Evolutionary conservation across 257 asterid species (phyloP).

Genomic region (Fraxinus pennsylvanica): DNA sequence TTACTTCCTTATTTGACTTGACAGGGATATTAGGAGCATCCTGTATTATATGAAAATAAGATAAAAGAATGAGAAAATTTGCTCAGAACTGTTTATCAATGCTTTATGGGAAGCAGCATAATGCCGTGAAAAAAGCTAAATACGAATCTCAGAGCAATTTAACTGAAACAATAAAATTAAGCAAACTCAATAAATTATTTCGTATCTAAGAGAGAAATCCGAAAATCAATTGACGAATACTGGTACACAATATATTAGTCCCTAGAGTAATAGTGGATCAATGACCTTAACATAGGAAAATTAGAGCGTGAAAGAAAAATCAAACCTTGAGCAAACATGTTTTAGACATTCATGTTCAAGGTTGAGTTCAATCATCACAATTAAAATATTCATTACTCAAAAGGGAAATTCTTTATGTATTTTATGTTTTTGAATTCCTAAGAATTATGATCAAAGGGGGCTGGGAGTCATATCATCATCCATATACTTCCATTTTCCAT

Average conservation of each 20-base stretch:
- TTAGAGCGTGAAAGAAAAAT: no score
- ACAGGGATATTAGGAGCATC: conserved; percentile 31
- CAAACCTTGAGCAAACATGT: no score
- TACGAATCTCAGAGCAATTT: neutral
- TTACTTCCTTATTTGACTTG: conserved; percentile 37
- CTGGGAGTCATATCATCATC: neutral
- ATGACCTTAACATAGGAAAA: no score
- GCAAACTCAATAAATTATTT: neutral
- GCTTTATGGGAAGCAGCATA: neutral
- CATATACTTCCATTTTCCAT: neutral
- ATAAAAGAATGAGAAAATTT: conserved; percentile 11
- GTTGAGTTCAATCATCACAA: neutral
- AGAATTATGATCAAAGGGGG: no score
- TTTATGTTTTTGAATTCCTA: no score
- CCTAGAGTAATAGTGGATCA: no score
- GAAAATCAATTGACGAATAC: no score
- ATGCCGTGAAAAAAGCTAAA: neutral
- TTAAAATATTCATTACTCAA: neutral
- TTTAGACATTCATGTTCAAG: neutral
- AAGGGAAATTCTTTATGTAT: no score
- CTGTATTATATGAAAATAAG: conserved; percentile 36
- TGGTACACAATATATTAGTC: no score
- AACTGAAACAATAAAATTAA: neutral
- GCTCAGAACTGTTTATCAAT: neutral
- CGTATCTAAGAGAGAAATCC: neutral